Percentiles rank a stretch among this genome's conserved stretches.
Conservation (phyloP, 179 eudicot species). For the Nepenthes alata region DNA sequence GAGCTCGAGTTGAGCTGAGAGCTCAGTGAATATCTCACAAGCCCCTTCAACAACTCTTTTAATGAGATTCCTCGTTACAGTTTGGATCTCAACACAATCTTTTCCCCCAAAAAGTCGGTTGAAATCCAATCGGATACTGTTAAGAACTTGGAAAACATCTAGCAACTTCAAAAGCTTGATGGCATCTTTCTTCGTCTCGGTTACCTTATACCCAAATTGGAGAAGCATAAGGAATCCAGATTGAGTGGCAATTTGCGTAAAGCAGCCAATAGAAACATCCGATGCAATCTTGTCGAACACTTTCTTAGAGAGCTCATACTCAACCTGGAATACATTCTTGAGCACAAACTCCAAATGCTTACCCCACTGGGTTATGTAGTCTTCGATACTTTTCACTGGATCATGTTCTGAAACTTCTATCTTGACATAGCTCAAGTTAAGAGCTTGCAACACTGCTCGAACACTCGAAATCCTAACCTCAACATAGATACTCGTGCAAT, state of each 20-base stretch:
- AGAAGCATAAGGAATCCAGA: conserved; percentile 51
- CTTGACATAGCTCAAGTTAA: conserved; percentile 40
- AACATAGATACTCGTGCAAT: conserved; percentile 34
- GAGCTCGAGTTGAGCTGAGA: conserved; percentile 52
- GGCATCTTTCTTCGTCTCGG: conserved; percentile 74
- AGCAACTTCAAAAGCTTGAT: conserved; percentile 65
- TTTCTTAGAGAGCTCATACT: conserved; percentile 37
- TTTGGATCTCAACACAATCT: conserved; percentile 40
- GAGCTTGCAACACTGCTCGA: conserved; percentile 36
- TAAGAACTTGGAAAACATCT: conserved; percentile 48
- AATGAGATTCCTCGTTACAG: conserved; percentile 56
- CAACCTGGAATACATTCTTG: conserved; percentile 37
- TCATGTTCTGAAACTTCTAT: conserved; percentile 39
- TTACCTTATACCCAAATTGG: conserved; percentile 41
- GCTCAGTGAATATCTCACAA: conserved; percentile 62
- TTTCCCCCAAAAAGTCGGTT: conserved; percentile 58
- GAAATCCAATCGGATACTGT: conserved; percentile 48
- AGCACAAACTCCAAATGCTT: conserved; percentile 50
- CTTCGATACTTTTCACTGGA: conserved; percentile 50
- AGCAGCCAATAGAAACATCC: conserved; percentile 31
- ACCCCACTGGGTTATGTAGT: conserved; percentile 42
- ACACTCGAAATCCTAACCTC: conserved; percentile 40
- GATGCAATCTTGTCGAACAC: conserved; percentile 30
- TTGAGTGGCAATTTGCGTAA: conserved; percentile 32
- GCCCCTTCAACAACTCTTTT: conserved; percentile 52